Evolutionary conservation across 164 flowering plant species (phyloP).

Genomic region (Piper betle): DNA sequence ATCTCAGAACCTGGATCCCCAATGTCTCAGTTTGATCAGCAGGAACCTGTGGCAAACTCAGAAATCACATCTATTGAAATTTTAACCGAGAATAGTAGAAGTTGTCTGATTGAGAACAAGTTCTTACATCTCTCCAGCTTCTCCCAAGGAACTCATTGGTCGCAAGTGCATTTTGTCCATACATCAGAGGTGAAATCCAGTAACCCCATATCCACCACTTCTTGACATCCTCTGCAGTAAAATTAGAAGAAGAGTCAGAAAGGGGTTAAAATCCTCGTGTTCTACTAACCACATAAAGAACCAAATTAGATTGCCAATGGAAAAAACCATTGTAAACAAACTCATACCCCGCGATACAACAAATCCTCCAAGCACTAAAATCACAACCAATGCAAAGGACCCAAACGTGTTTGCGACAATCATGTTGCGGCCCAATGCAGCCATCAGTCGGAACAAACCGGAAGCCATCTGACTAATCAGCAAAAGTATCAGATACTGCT

Average conservation of each 20-base stretch:
- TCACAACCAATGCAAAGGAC: slow-evolving; percentile 7
- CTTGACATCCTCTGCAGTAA: slow-evolving; percentile 6
- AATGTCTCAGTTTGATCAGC: slow-evolving; percentile 7
- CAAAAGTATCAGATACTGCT: slow-evolving; percentile 6
- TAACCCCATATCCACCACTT: slow-evolving; percentile 15
- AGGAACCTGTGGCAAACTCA: slow-evolving; percentile 1
- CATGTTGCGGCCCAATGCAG: slow-evolving; percentile 8
- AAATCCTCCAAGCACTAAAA: slow-evolving; percentile 11
- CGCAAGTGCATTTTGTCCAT: slow-evolving; percentile 12
- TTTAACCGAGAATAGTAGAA: neutral
- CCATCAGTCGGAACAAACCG: slow-evolving; percentile 6
- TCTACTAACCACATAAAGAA: neutral
- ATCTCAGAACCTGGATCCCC: slow-evolving; percentile 8
- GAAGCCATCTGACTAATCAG: slow-evolving; percentile 6
- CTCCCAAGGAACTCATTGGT: slow-evolving; percentile 11
- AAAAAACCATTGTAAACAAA: neutral
- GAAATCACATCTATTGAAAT: neutral
- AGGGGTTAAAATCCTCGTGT: neutral
- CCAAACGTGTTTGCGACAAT: slow-evolving; percentile 13
- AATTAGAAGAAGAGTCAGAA: neutral
- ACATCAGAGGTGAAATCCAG: slow-evolving; percentile 13
- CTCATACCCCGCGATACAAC: slow-evolving; percentile 6
- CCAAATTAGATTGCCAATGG: neutral
- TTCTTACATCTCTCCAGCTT: slow-evolving; percentile 11
- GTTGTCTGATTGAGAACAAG: neutral